Evolutionary conservation across 1,284 basidiomycete species (phyloP), one percentile per base, ranked within the genome.

Genomic region (Cutaneotrichosporon curvatum): DNA sequence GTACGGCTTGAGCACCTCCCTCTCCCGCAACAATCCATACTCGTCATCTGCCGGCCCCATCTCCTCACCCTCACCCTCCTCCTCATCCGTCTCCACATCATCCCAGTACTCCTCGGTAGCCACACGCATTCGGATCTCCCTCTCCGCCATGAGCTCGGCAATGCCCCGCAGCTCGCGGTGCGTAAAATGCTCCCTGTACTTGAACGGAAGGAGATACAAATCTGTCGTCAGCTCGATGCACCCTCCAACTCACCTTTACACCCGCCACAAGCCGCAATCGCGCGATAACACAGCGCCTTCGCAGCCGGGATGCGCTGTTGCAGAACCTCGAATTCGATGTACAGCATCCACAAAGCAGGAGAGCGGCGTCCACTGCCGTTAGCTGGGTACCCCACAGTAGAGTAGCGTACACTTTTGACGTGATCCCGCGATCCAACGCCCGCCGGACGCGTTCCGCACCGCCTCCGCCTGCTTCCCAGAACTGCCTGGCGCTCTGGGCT

Each of bases 151-250:
- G 10, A 82, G 78, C 48, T 88, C 83, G 30, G 76, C 80, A 58
- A 86, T 78, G 20, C 72, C 76, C 43, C 79, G 76, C 55, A 94
- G 74, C 63, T 95, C 89, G 16, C 73, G 71, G 15, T 71, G 56
- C 25, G 74, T 79, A 67, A 91, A 94, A 43, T 78, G 79, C 1
- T 73, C 63, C 25, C 87, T 79, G 0, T 32, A 76, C 4, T 81
- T 79, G 70, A 94, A 95, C 4, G 89, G 86, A 18, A 90, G 63
- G 46, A 96, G 74, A 75, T 94, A 92, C 41, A 95, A 71, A 32
- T 83, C 90, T 94, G 67, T 47, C 4, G 34, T 53, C 44, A 46
- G 43, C 28, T 15, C 14, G 16, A 8, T n/a, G n/a, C n/a, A n/a
- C n/a, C n/a, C n/a, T n/a, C n/a, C n/a, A n/a, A 28, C 15, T 12